Base-by-base conservation (phyloP, 495 filamentous ascomycete genomes). In the Aspergillus ellipticus region DNA sequence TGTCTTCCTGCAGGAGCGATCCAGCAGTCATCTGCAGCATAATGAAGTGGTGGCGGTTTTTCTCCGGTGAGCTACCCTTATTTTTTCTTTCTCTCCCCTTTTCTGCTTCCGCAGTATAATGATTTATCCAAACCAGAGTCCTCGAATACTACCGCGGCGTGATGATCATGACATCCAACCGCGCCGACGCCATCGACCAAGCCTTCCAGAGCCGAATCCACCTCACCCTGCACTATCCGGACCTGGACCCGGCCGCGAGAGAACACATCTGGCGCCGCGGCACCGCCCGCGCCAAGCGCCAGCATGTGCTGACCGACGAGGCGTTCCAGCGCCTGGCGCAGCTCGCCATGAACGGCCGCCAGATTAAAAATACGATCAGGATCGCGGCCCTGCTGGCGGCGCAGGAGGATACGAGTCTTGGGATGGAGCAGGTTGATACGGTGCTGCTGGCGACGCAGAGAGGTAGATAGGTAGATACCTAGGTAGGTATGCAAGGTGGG, bases 351-450 rank as follows among this genome's bases (percentile, higher is more conserved):
- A 87, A 87, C 60, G 84, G 84, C 0, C 63, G 82, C 42, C 79
- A 87, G 68, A 88, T 87, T 56, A 84, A 85, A 67, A 88, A 85
- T 62, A 74, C 81, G 3, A 70, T 87, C 20, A 49, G 33, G 7
- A 19, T 6, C 2, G 47, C 47, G 15, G 3, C 7, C 16, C 17
- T 31, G 17, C 24, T 49, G 16, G 6, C 47, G 4, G 33, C 2
- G 35, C 35, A 39, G 35, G 6, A 13, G 35, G 2, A 2, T 0
- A 13, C n/a, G 9, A 1, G 10, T 4, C n/a, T 39, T 8, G 35
- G 10, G 35, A n/a, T 39, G 35, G 13, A n/a, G 13, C 35, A 39
- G 13, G 35, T 48, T 16, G 17, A 24, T 6, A 24, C 8, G 42
- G 17, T 45, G 16, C 17, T 21, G n/a, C n/a, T n/a, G n/a, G n/a